Conservation (phyloP, 768 basidiomycete genomes). For the Pleurotus giganteus region DNA sequence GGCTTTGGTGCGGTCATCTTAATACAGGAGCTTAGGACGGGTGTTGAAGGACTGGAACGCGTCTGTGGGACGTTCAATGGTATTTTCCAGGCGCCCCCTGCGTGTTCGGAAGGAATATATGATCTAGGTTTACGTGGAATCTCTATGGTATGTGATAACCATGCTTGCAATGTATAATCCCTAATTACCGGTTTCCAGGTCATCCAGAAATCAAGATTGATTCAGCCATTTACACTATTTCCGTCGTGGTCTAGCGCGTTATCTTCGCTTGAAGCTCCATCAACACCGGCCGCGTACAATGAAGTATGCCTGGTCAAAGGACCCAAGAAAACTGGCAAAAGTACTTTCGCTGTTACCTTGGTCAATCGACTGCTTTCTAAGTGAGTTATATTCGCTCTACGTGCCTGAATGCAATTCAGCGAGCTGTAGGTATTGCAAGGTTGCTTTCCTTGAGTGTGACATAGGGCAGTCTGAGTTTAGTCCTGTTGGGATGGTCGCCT, state of each 20-base stretch:
- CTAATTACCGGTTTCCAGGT: slow-evolving; percentile 25
- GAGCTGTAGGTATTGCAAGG: slow-evolving; percentile 62
- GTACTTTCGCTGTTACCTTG: slow-evolving; percentile 75
- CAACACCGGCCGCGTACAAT: background rate
- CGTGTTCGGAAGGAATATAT: slow-evolving; percentile 34
- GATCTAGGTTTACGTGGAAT: slow-evolving; percentile 48
- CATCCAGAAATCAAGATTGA: slow-evolving; percentile 32
- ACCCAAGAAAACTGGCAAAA: slow-evolving; percentile 87
- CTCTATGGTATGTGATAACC: slow-evolving; percentile 39
- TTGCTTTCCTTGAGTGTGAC: slow-evolving; percentile 93
- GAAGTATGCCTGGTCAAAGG: slow-evolving; percentile 73
- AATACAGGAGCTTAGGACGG: slow-evolving; percentile 55
- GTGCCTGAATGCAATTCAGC: background rate
- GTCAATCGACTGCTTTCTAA: slow-evolving; percentile 63
- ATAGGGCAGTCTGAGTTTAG: slow-evolving; percentile 94
- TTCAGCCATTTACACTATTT: slow-evolving; percentile 34
- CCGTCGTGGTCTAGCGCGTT: slow-evolving; percentile 39
- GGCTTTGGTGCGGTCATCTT: slow-evolving; percentile 42
- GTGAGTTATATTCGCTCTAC: slow-evolving; percentile 33
- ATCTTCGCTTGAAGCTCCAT: slow-evolving; percentile 11
- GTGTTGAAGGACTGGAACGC: slow-evolving; percentile 63
- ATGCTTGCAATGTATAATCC: background rate
- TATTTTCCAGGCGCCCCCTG: slow-evolving; percentile 53
- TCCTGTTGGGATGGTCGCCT: slow-evolving; percentile 78
- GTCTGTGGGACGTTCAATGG: slow-evolving; percentile 63